Conservation (phyloP, 306 rosid species). For the Pyrus bretschneideri region DNA sequence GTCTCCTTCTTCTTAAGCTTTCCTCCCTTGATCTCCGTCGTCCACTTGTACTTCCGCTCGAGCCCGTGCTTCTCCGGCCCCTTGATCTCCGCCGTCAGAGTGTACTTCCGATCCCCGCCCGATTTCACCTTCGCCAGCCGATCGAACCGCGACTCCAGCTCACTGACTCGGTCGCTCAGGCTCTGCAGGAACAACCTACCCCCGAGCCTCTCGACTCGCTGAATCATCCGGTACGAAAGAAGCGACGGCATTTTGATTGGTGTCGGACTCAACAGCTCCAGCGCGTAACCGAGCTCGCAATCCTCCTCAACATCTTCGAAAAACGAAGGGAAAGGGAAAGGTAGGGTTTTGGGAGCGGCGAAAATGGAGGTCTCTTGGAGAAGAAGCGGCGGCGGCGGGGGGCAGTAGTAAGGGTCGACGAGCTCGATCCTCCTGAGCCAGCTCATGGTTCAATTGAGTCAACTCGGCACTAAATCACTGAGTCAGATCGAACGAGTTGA, state of each 20-base stretch:
- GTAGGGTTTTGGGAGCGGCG: constrained; percentile 24
- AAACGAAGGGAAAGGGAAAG: constrained; percentile 53
- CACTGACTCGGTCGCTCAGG: constrained; percentile 52
- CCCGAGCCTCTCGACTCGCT: constrained; percentile 38
- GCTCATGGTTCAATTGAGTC: constrained; percentile 46
- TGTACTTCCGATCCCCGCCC: constrained; percentile 61
- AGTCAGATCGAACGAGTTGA: constrained; percentile 2
- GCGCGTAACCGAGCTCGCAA: constrained; percentile 27
- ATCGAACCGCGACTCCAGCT: constrained; percentile 69
- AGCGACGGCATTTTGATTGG: constrained; percentile 35
- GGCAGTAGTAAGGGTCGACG: constrained; percentile 30
- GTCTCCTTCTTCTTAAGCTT: constrained; percentile 32
- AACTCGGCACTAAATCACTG: constrained; percentile 20
- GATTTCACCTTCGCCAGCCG: constrained; percentile 26
- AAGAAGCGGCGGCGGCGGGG: constrained; percentile 18
- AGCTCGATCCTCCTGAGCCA: constrained; percentile 48
- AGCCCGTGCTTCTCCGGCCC: constrained; percentile 39
- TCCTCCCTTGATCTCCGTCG: constrained; percentile 55
- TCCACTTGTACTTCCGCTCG: constrained; percentile 71
- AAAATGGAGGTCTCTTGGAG: constrained; percentile 47
- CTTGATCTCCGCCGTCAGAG: constrained; percentile 78
- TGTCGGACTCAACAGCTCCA: constrained; percentile 21
- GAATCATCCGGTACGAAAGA: constrained; percentile 29
- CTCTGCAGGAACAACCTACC: constrained; percentile 36
- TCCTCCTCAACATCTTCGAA: constrained; percentile 28